Percentiles rank a stretch among this genome's conserved stretches.
phyloP scores from a whole-genome alignment of 139 green algal species.

The Chlorokybus atmophyticus region DNA sequence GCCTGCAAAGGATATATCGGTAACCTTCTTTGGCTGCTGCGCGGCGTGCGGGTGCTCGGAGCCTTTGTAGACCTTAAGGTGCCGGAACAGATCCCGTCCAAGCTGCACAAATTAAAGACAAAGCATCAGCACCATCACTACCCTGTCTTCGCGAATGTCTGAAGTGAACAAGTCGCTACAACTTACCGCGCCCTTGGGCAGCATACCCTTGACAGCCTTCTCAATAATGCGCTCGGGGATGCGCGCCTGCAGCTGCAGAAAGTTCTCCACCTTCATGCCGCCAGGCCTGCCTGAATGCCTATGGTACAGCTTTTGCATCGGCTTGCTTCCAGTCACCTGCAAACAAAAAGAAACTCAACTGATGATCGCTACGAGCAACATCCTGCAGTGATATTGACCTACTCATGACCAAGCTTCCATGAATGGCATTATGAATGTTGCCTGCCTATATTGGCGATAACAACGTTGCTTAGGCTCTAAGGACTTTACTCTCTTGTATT shows the following conservation, averaged over 20 bases:
- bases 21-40: slow-evolving; percentile 70
- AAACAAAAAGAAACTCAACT: too few relatives aligned
- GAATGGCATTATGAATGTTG: too few relatives aligned
- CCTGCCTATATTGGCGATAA: too few relatives aligned
- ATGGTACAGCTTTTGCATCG: slow-evolving; percentile 80
- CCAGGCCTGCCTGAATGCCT: slow-evolving; percentile 49
- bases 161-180: neutral
- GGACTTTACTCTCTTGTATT: too few relatives aligned
- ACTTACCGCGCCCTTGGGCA: slow-evolving; percentile 70
- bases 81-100: slow-evolving; percentile 63
- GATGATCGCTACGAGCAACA: too few relatives aligned
- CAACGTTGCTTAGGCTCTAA: too few relatives aligned
- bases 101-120: slow-evolving; percentile 31
- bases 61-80: slow-evolving; percentile 93
- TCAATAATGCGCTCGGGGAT: slow-evolving; percentile 96
- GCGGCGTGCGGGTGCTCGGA: slow-evolving; percentile 76
- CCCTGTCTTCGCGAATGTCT: neutral
- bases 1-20: slow-evolving; percentile 15
- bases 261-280: slow-evolving; percentile 40
- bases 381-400: too few relatives aligned
- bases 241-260: slow-evolving; percentile 43
- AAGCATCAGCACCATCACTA: neutral
- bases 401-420: too few relatives aligned
- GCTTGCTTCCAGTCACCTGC: slow-evolving; percentile 77
- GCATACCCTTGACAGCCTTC: slow-evolving; percentile 91